Evolutionary conservation across 306 rosid genomes (phyloP), one percentile per base, ranked within the genome.

Genomic region (Nissolia schottii): DNA sequence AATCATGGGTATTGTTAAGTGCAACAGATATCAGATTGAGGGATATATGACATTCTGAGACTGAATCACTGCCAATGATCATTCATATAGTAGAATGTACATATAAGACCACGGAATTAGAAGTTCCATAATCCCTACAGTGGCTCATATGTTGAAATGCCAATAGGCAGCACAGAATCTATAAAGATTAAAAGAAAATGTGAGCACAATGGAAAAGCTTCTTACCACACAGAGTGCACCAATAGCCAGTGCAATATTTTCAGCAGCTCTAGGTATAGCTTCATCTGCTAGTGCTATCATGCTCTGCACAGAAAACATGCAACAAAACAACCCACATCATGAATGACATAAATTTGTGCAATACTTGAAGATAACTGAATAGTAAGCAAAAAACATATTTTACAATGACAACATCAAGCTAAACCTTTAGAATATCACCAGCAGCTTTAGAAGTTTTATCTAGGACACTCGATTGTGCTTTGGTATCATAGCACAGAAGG

Each of bases 181-280:
- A 55, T 13, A 12, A 71, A 70, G 24, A 29, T 25, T 43, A 56
- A 63, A 64, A 55, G 45, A 58, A 64, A 45, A 49, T 40, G 24
- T 28, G 73, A 48, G 66, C 56, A 41, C 23, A 66, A 50, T 73
- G 55, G 27, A 71, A 85, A 62, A 66, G 66, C 53, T 62, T 75
- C 90, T 85, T 83, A 94, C 98, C 86, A 24, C 80, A 85, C 95
- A 89, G 60, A 94, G 91, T 67, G 98, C 96, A 70, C 96, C 96
- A 73, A 91, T 83, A 65, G 98, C 98, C 79, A 94, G 87, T n/a
- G 91, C 92, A 60, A 91, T 85, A 82, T 94, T 94, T 82, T 89
- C 98, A 67, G 97, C 91, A 82, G 92, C 87, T 84, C 97, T 84
- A 64, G 98, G 98, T 63, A 91, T 77, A 71, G 90, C 89, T 83